These are phyloP conservation scores for Solanum clarkiae DNA, from an alignment of 257 asterid genomes.

Conservation along the genomic window DNA sequence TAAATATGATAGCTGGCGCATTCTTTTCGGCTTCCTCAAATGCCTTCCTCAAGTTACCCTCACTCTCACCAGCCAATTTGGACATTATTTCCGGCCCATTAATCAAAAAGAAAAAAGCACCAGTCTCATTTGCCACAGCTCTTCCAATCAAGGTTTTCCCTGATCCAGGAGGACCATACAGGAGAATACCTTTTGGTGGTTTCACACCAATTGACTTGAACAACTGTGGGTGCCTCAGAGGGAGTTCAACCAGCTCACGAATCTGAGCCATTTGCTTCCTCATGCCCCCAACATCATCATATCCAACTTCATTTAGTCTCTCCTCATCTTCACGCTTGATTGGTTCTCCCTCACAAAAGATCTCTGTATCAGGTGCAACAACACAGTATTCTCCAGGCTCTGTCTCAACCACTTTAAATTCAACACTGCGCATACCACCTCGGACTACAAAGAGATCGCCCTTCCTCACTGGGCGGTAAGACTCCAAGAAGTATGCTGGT, in stretches of 20 bases:
- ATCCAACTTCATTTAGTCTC: conserved; percentile 68
- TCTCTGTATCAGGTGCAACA: conserved; percentile 83
- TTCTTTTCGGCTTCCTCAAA: conserved; percentile 93
- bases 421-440: conserved; percentile 84
- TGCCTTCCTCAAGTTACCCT: conserved; percentile 86
- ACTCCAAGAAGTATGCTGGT: conserved; percentile 69
- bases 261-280: conserved; percentile 91
- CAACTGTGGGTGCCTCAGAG: conserved; percentile 80
- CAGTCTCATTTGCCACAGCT: conserved; percentile 92
- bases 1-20: conserved; percentile 79
- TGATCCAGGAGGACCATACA: conserved; percentile 85
- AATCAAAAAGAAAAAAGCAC: conserved; percentile 84
- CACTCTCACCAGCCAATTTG: conserved; percentile 91
- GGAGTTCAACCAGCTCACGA: conserved; percentile 74
- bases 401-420: conserved; percentile 63
- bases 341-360: conserved; percentile 83
- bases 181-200: conserved; percentile 80
- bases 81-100: conserved; percentile 94
- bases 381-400: conserved; percentile 77
- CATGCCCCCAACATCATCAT: conserved; percentile 90
- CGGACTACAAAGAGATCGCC: conserved; percentile 71
- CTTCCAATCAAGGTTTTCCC: conserved; percentile 85
- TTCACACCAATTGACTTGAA: conserved; percentile 80
- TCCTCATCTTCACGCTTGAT: conserved; percentile 68
- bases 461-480: conserved; percentile 73